Evolutionary conservation across 2,329 filamentous ascomycete species (phyloP).

Genomic region (Neocucurbitaria cava): DNA sequence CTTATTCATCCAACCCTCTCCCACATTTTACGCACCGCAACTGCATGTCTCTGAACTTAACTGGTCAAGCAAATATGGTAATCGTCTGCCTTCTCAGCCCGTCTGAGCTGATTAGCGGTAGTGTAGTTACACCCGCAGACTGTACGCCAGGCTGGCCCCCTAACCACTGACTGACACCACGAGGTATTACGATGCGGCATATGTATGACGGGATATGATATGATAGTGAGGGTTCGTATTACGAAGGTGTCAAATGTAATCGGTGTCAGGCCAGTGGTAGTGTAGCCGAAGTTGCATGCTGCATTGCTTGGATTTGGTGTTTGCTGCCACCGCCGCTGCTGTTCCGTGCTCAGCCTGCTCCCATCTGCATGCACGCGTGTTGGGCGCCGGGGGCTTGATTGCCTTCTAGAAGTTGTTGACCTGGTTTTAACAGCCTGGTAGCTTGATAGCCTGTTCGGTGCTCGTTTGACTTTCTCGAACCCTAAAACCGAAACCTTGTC

Average conservation of each 20-base stretch:
- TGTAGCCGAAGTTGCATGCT: background rate
- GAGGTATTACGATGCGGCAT: background rate
- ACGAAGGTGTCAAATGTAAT: background rate
- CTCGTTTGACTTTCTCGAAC: background rate
- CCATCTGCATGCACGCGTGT: background rate
- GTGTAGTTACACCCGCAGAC: background rate
- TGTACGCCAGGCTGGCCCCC: background rate
- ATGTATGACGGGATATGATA: too few relatives aligned
- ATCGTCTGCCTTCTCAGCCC: background rate
- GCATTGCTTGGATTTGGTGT: background rate
- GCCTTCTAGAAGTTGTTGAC: background rate
- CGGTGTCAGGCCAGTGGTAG: too few relatives aligned
- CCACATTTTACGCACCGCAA: background rate
- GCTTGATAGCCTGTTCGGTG: too few relatives aligned
- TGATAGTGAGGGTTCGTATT: too few relatives aligned
- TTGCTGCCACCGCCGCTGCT: too few relatives aligned
- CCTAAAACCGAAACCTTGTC: background rate
- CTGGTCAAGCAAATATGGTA: too few relatives aligned
- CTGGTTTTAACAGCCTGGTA: background rate
- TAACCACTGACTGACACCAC: background rate
- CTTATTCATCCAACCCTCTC: too few relatives aligned
- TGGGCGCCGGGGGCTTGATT: too few relatives aligned
- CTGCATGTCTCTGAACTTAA: background rate
- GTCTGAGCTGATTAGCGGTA: background rate
- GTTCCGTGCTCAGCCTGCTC: background rate